phyloP scores from a whole-genome alignment of 148 eudicot species.

The Rhododendron mucronatum region DNA sequence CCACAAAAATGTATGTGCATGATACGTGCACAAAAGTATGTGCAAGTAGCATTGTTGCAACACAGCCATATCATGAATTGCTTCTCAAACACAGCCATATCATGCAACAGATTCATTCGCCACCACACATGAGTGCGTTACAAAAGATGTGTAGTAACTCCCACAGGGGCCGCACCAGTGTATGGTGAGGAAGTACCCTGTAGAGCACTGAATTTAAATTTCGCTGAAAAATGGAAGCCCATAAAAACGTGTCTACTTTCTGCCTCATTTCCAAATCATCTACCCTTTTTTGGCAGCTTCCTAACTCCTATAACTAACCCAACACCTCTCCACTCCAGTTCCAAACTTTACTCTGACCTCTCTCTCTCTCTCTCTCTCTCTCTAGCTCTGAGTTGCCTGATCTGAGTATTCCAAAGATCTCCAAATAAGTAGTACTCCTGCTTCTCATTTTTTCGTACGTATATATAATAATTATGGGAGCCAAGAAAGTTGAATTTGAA shows the following conservation, averaged over 20 bases:
- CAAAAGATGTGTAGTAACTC: too few relatives aligned
- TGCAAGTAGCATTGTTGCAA: too few relatives aligned
- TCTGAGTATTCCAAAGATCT: background rate
- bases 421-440: background rate
- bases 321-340: background rate
- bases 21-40: too few relatives aligned
- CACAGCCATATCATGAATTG: too few relatives aligned
- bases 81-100: background rate
- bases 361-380: background rate
- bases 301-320: background rate
- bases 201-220: background rate
- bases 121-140: too few relatives aligned
- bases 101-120: background rate
- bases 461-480: background rate
- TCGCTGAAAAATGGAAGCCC: background rate
- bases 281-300: background rate
- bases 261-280: background rate
- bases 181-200: too few relatives aligned
- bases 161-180: too few relatives aligned
- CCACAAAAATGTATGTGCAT: too few relatives aligned
- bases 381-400: background rate
- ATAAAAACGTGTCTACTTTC: background rate
- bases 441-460: background rate
- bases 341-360: background rate
- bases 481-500: slow-evolving; percentile 8